These are phyloP conservation scores for Marasmius fiardii DNA, from an alignment of 1,284 basidiomycete species.

Conservation along the genomic window DNA sequence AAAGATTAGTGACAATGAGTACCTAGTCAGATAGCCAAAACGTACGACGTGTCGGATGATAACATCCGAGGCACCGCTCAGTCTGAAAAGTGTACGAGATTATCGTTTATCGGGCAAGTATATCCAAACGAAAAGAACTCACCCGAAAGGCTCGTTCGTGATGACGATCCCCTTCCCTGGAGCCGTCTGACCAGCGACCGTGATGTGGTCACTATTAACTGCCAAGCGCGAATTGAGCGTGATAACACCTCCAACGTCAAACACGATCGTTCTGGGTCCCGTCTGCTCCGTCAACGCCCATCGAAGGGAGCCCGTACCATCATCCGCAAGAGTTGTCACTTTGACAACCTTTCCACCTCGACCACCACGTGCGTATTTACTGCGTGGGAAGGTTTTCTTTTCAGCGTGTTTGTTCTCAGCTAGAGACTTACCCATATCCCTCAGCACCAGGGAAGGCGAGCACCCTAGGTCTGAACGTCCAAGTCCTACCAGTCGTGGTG, in stretches of 20 bases:
- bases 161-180: constrained; percentile 11
- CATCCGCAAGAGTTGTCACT: constrained; percentile 8
- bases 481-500: constrained; percentile 1
- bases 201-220: constrained; percentile 1
- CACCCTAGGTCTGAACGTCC: constrained; percentile 3
- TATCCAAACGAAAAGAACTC: neutral
- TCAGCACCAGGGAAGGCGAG: constrained; percentile 12
- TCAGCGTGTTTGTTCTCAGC: no score
- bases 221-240: constrained; percentile 4
- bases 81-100: neutral
- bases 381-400: neutral
- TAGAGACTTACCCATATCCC: constrained; percentile 2
- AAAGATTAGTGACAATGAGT: no score
- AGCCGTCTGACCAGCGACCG: constrained; percentile 8
- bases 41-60: constrained; percentile 8
- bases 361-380: constrained; percentile 6
- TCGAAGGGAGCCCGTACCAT: constrained; percentile 2
- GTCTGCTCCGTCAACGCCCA: constrained; percentile 1
- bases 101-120: neutral
- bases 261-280: constrained; percentile 8
- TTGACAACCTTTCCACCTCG: constrained; percentile 5
- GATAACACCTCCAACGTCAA: constrained; percentile 11
- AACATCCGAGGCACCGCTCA: constrained; percentile 6
- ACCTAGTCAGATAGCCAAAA: neutral
- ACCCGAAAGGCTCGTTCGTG: constrained; percentile 3